phyloP scores from a whole-genome alignment of 305 asterid genomes.

The Nicotiana rustica region DNA sequence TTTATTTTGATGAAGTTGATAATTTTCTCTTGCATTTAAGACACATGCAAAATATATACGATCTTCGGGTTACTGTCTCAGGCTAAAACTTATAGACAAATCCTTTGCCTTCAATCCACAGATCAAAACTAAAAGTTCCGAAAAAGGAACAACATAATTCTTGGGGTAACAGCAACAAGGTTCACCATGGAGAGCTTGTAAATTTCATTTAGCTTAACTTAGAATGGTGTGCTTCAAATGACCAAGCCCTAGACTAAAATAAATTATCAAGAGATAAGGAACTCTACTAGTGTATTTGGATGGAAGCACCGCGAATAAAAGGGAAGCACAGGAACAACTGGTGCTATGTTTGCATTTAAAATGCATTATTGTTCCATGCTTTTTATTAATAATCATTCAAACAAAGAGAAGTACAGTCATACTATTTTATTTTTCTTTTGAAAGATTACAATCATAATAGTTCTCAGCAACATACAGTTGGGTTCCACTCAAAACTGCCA shows the following conservation, averaged over 20 bases:
- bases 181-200: slow-evolving; percentile 2
- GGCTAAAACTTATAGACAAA: neutral
- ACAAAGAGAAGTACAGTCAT: neutral
- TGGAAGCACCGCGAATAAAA: slow-evolving; percentile 2
- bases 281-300: neutral
- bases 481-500: slow-evolving; percentile 87
- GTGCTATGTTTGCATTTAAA: slow-evolving; percentile 1
- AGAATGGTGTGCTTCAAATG: neutral
- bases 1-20: neutral
- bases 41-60: neutral
- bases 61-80: neutral
- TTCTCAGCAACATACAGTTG: slow-evolving; percentile 65
- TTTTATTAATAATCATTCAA: neutral
- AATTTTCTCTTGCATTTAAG: neutral
- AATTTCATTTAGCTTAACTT: slow-evolving; percentile 3
- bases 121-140: neutral
- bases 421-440: no score
- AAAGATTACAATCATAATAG: slow-evolving; percentile 16
- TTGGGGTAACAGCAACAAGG: neutral
- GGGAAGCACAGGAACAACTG: slow-evolving; percentile 6
- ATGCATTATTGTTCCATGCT: neutral
- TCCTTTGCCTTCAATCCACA: neutral
- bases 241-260: neutral
- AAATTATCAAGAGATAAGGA: neutral
- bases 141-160: neutral